Percentiles rank a stretch among this genome's conserved stretches.
phyloP scores from a whole-genome alignment of 768 basidiomycete species.

The Lactifluus subvellereus region DNA sequence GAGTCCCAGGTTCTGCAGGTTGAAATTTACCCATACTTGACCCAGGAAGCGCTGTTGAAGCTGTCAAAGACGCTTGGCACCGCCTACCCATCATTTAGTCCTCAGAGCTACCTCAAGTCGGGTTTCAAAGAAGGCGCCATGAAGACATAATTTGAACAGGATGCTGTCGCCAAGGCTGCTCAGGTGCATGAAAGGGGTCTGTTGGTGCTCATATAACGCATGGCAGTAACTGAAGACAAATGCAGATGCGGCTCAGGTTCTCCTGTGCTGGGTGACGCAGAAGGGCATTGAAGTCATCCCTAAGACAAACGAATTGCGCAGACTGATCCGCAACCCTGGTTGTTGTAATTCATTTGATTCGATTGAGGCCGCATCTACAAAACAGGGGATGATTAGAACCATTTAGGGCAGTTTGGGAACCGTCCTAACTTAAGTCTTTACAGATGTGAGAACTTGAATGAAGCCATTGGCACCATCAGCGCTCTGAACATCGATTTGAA shows the following conservation, averaged over 20 bases:
- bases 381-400: too few relatives aligned
- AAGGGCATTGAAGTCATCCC: conserved; percentile 45
- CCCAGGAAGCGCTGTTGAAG: conserved; percentile 42
- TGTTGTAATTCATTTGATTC: conserved; percentile 43
- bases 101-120: conserved; percentile 58
- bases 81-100: conserved; percentile 52
- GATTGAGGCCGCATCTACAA: conserved; percentile 35
- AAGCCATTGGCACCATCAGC: conserved; percentile 43
- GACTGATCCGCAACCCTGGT: conserved; percentile 42
- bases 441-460: too few relatives aligned
- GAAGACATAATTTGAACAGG: conserved; percentile 48
- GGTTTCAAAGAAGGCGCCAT: conserved; percentile 42
- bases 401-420: too few relatives aligned
- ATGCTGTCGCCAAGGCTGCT: conserved; percentile 42
- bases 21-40: conserved; percentile 53
- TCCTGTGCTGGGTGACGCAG: conserved; percentile 49
- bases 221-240: not conserved
- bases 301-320: conserved; percentile 38
- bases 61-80: conserved; percentile 41
- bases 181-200: conserved; percentile 48
- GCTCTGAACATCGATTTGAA: conserved; percentile 56
- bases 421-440: too few relatives aligned
- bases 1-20: conserved; percentile 54
- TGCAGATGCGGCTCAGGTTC: conserved; percentile 38
- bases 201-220: conserved; percentile 14